Base-by-base conservation (phyloP, 495 filamentous ascomycete species). In the Lasiosphaeria ovina region DNA sequence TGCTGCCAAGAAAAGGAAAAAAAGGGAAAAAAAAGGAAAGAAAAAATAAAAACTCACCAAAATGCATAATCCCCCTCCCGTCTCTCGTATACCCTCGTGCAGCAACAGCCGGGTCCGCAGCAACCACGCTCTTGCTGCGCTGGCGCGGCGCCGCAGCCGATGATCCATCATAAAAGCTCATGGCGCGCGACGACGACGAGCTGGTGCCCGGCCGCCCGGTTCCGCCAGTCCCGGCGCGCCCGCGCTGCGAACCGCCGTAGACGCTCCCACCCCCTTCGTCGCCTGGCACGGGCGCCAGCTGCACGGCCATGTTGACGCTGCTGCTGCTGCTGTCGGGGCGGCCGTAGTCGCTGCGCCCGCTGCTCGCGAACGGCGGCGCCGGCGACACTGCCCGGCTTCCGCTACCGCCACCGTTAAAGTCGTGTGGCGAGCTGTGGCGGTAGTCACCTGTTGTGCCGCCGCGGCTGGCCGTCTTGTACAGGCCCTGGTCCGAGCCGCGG, bases 61-160 rank as follows among this genome's bases (percentile, higher is more conserved):
- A 97, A 76, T 96, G 90, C 68, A 99, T 69, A 67, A 98, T 93
- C 50, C 88, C 85, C 59, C 89, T 84, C 35, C 94, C 95, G 69
- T 97, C 93, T 63, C 85, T 84, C 38, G 89, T 93, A 66, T 86
- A 91, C 63, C 93, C 8, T 3, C 14, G 90, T 60, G 24, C 24
- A 24, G 24, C 24, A 24, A 24, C 1, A 24, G 24, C 24, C 24
- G 87, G 77, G 11, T 77, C 79, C 35, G 79, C 83, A 68, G 87
- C 86, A 38, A 87, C 91, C 60, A 91, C 79, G 63, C 93, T 96
- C 78, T 90, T 89, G 69, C 92, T 96, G 62, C 93, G 80, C 55
- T 11, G 35, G 48, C 24, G 54, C 47, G 49, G 74, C 16, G 78
- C 74, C 48, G 83, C 64, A 42, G 68, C 65, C 57, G 70, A 78